Evolutionary conservation across 176 grass and related monocot genomes (phyloP).

Genomic region (Zizania latifolia): DNA sequence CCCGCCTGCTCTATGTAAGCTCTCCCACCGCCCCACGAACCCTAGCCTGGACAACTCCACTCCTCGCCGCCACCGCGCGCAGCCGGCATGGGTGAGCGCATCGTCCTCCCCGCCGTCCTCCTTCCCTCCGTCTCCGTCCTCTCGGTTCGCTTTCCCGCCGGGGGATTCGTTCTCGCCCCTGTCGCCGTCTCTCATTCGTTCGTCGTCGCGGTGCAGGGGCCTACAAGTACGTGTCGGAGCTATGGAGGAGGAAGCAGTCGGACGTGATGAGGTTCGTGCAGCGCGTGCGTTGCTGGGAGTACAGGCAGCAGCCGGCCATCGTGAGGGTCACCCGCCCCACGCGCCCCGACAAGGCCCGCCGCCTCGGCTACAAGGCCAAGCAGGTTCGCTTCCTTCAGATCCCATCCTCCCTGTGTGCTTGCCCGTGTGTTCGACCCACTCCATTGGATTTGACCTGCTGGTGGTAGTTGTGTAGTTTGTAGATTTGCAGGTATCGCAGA

Average conservation of each 20-base stretch:
- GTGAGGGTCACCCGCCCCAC: slow-evolving; percentile 56
- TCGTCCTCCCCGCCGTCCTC: neutral
- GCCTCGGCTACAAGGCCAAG: slow-evolving; percentile 87
- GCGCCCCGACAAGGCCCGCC: slow-evolving; percentile 73
- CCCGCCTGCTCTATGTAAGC: slow-evolving; percentile 3
- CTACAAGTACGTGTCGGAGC: slow-evolving; percentile 82
- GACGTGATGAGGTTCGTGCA: slow-evolving; percentile 76
- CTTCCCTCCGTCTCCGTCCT: too few species aligned
- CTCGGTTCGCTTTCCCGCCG: neutral
- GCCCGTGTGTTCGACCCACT: neutral
- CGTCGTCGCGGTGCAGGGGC: slow-evolving; percentile 41
- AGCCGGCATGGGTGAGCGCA: slow-evolving; percentile 36
- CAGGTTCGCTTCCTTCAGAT: slow-evolving; percentile 47
- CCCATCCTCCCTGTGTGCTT: neutral
- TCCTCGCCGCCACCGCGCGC: slow-evolving; percentile 16
- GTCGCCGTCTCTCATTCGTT: neutral
- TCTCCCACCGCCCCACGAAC: neutral
- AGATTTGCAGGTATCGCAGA: neutral
- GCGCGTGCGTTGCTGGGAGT: slow-evolving; percentile 73
- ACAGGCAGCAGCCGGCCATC: slow-evolving; percentile 64
- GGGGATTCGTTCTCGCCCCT: too few species aligned
- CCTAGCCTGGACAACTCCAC: slow-evolving; percentile 1
- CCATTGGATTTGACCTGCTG: neutral
- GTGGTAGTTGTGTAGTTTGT: neutral
- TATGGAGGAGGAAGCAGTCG: slow-evolving; percentile 90